Conservation (phyloP, 257 asterid genomes). For the Anisodus acutangulus region DNA sequence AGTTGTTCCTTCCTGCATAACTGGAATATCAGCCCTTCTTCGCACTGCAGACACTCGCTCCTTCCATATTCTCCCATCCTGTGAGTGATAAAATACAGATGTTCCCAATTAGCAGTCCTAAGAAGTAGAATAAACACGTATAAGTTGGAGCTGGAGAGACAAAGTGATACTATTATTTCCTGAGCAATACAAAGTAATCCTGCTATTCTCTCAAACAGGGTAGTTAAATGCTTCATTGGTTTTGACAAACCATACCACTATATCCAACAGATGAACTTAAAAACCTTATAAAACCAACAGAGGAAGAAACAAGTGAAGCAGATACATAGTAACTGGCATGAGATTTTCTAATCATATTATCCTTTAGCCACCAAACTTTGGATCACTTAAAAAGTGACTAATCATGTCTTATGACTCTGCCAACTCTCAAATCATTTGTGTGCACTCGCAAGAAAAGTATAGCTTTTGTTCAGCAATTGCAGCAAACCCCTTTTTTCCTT, state of each 20-base stretch:
- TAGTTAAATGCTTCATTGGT: not conserved
- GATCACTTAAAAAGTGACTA: not conserved
- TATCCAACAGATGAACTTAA: not conserved
- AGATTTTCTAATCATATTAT: not conserved
- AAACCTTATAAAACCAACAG: not conserved
- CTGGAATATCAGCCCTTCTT: constrained; percentile 57
- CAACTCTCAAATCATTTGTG: not conserved
- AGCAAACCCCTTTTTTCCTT: not conserved
- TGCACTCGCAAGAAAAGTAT: constrained; percentile 4
- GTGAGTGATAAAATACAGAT: not conserved
- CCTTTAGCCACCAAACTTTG: not conserved
- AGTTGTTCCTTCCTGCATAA: constrained; percentile 50
- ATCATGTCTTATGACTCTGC: not conserved
- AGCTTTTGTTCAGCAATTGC: not conserved
- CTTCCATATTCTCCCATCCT: constrained; percentile 99
- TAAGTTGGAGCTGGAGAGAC: not conserved
- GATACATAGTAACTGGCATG: not conserved
- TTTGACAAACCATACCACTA: constrained; percentile 4
- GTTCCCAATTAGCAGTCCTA: not conserved
- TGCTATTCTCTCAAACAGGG: not conserved
- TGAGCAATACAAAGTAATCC: not conserved
- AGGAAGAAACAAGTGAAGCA: not conserved
- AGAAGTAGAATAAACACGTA: not conserved
- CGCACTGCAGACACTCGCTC: constrained; percentile 73
- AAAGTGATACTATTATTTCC: not conserved